phyloP scores from a whole-genome alignment of 352 stramenopile genomes.

The Lagenidium giganteum region DNA sequence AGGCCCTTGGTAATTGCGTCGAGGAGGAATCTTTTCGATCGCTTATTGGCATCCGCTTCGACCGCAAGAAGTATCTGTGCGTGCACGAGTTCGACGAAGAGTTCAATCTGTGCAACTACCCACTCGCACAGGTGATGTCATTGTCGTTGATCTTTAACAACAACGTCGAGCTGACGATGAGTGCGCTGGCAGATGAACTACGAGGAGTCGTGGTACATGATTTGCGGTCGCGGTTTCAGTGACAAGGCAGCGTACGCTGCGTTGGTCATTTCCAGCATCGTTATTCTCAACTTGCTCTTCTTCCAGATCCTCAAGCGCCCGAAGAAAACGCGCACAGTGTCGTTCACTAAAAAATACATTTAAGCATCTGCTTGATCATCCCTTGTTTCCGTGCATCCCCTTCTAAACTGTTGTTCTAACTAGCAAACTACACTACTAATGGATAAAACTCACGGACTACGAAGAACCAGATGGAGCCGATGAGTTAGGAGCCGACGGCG shows the following conservation, averaged over 20 bases:
- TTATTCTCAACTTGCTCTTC: conserved; percentile 57
- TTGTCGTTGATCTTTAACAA: neutral
- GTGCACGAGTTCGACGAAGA: conserved; percentile 79
- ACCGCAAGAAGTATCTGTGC: conserved; percentile 68
- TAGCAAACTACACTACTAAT: no score
- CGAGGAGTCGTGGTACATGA: conserved; percentile 81
- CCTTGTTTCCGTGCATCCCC: no score
- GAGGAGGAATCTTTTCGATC: conserved; percentile 56
- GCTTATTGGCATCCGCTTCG: conserved; percentile 45
- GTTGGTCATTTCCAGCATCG: conserved; percentile 32
- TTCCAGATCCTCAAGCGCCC: conserved; percentile 71
- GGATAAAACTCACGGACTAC: no score
- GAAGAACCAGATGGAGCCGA: no score
- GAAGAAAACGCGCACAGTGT: conserved; percentile 47
- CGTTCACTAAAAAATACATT: conserved; percentile 44
- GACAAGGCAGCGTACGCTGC: conserved; percentile 49
- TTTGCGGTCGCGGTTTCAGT: conserved; percentile 69
- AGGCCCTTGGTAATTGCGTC: conserved; percentile 63
- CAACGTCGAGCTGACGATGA: neutral
- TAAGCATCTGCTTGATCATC: no score
- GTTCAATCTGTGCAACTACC: conserved; percentile 81
- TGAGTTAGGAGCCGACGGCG: no score
- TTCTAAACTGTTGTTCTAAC: no score
- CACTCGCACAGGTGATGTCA: conserved; percentile 44
- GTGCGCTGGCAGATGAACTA: conserved; percentile 18